Evolutionary conservation across 495 filamentous ascomycete species (phyloP).

Genomic region (Xylaria sp.): DNA sequence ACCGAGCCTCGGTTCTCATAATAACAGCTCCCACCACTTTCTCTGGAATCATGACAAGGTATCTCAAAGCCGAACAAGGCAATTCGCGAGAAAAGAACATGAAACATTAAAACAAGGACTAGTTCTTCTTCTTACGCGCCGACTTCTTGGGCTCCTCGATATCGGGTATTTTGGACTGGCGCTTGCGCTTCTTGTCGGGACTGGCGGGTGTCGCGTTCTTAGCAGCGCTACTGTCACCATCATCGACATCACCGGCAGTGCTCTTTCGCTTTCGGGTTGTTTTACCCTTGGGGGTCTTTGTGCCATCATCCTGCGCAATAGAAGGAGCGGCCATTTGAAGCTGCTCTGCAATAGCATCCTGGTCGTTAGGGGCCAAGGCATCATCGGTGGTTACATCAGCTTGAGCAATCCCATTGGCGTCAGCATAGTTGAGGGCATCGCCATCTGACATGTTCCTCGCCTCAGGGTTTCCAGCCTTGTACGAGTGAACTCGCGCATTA

Average conservation of each 20-base stretch:
- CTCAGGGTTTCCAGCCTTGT: conserved; percentile 70
- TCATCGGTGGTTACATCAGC: conserved; percentile 52
- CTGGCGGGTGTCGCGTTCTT: conserved; percentile 57
- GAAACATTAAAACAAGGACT: neutral
- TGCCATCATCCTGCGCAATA: conserved; percentile 46
- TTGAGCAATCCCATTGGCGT: conserved; percentile 57
- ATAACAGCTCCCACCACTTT: neutral
- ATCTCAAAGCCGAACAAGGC: conserved; percentile 4
- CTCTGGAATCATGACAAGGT: conserved; percentile 18
- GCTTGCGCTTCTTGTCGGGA: conserved; percentile 74
- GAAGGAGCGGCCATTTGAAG: conserved; percentile 52
- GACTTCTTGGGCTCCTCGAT: conserved; percentile 61
- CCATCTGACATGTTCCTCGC: conserved; percentile 68
- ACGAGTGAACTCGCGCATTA: conserved; percentile 72
- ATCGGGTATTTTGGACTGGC: conserved; percentile 53
- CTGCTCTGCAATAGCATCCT: conserved; percentile 64
- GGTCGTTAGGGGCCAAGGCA: conserved; percentile 61
- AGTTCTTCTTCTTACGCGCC: conserved; percentile 56
- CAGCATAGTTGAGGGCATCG: conserved; percentile 63
- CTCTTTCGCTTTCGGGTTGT: conserved; percentile 58
- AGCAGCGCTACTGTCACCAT: conserved; percentile 50
- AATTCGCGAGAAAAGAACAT: conserved; percentile 6
- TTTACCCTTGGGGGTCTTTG: conserved; percentile 58
- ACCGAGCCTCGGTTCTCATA: conserved; percentile 4
- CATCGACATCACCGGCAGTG: conserved; percentile 57